A percentile compares a stretch with the other conserved stretches of the same genome.
phyloP scores from a whole-genome alignment of 2,329 filamentous ascomycete genomes.

The Cladosporium sp. region DNA sequence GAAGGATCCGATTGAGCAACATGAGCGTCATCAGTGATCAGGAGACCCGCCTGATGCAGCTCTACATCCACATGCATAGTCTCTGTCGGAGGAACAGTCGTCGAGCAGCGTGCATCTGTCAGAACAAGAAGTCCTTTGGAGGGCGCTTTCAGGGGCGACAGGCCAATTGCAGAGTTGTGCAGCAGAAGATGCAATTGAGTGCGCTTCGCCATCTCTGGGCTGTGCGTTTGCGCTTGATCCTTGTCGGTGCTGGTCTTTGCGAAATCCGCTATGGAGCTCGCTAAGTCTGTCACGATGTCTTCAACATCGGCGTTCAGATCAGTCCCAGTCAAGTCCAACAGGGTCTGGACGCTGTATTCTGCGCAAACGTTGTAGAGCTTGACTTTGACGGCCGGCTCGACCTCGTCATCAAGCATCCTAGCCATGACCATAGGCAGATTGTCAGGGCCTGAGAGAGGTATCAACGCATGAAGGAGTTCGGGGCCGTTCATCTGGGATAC shows the following conservation, averaged over 20 bases:
- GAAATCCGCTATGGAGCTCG: constrained; percentile 65
- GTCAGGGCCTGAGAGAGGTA: constrained; percentile 42
- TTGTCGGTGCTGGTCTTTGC: constrained; percentile 39
- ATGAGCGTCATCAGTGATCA: constrained; percentile 73
- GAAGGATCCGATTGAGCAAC: constrained; percentile 42
- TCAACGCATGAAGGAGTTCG: constrained; percentile 68
- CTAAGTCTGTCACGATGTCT: constrained; percentile 73
- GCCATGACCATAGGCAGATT: constrained; percentile 74
- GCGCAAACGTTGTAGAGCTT: constrained; percentile 79
- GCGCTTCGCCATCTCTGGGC: constrained; percentile 33
- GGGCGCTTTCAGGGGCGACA: constrained; percentile 74
- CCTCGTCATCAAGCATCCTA: constrained; percentile 88
- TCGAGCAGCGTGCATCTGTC: constrained; percentile 72
- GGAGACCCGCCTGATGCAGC: constrained; percentile 76
- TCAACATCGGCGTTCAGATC: constrained; percentile 36
- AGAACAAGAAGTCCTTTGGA: constrained; percentile 80
- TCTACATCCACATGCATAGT: constrained; percentile 65
- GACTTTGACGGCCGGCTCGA: constrained; percentile 85
- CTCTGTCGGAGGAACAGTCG: constrained; percentile 64
- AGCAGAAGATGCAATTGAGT: constrained; percentile 72
- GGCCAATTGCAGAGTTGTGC: constrained; percentile 75
- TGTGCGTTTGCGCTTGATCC: background rate
- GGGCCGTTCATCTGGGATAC: constrained; percentile 67
- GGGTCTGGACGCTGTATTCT: constrained; percentile 85
- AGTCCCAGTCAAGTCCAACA: constrained; percentile 77